Percentiles rank a stretch among this genome's conserved stretches.
Evolutionary conservation across 1,284 basidiomycete species (phyloP).

Genomic region (Ganoderma boninense): DNA sequence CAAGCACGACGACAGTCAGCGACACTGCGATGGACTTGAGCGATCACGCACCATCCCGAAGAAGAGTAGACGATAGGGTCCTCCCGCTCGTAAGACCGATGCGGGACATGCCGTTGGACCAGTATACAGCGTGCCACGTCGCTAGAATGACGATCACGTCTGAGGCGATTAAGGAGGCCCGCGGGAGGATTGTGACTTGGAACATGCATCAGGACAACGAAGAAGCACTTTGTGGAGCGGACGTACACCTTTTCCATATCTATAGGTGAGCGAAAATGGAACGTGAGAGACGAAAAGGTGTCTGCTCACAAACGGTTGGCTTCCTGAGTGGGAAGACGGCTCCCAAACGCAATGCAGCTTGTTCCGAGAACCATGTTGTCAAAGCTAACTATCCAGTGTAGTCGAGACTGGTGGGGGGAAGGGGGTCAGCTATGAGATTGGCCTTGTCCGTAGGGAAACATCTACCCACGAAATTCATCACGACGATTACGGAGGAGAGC

Average conservation of each 20-base stretch:
- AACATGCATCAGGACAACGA: too few relatives aligned
- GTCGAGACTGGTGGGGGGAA: neutral
- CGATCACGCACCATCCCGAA: neutral
- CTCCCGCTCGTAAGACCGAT: neutral
- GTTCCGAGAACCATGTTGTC: neutral
- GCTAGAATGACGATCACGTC: conserved; percentile 4
- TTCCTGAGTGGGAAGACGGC: neutral
- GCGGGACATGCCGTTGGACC: neutral
- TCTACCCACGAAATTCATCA: conserved; percentile 2
- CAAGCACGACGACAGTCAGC: neutral
- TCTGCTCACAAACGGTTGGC: neutral
- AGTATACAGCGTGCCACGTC: conserved; percentile 4
- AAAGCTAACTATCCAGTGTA: neutral
- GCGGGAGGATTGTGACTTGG: conserved; percentile 5
- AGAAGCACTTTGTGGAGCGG: neutral
- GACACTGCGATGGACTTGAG: neutral
- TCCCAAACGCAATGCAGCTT: neutral
- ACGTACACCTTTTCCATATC: conserved; percentile 5
- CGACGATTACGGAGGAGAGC: conserved; percentile 2
- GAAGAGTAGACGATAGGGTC: neutral
- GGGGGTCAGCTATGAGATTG: neutral
- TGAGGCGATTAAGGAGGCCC: neutral
- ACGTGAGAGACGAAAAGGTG: neutral
- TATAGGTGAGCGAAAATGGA: neutral
- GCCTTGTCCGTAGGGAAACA: neutral